phyloP scores from a whole-genome alignment of 2,329 filamentous ascomycete species.

The Colletotrichum agaves region DNA sequence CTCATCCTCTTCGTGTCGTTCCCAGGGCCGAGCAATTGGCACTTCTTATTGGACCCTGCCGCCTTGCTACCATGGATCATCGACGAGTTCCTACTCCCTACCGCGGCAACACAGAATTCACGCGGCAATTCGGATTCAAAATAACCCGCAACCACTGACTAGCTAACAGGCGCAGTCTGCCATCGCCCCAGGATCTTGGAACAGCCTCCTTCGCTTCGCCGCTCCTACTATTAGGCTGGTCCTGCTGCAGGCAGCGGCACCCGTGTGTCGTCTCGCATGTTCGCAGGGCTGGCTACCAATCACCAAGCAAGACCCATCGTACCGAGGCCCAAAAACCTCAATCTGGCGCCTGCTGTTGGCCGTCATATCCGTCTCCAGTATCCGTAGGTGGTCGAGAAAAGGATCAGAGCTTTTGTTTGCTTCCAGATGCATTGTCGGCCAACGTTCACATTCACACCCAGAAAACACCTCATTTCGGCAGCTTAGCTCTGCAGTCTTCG shows the following conservation, averaged over 20 bases:
- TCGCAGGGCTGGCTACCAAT: background rate
- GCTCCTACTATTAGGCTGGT: background rate
- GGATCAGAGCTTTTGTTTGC: constrained; percentile 10
- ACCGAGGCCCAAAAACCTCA: background rate
- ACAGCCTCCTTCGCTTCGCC: constrained; percentile 7
- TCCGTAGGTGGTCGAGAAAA: constrained; percentile 10
- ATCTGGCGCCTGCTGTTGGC: constrained; percentile 3
- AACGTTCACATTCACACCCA: constrained; percentile 3
- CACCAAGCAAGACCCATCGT: background rate
- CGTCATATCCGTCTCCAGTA: background rate
- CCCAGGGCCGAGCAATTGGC: constrained; percentile 2
- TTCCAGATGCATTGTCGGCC: constrained; percentile 25
- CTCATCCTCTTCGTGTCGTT: background rate
- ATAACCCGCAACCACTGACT: background rate
- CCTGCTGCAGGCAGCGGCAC: background rate
- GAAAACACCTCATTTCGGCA: constrained; percentile 4
- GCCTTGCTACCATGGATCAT: constrained; percentile 1
- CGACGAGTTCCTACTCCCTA: constrained; percentile 15
- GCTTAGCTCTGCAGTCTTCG: constrained; percentile 6
- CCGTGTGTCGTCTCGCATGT: background rate
- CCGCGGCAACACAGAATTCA: constrained; percentile 6
- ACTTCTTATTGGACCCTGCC: constrained; percentile 7
- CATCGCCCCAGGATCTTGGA: constrained; percentile 11
- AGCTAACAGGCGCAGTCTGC: background rate
- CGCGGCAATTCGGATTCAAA: constrained; percentile 10